Evolutionary conservation across 345 rosid genomes (phyloP), one percentile per base, ranked within the genome.

Genomic region (Brassica cretica): DNA sequence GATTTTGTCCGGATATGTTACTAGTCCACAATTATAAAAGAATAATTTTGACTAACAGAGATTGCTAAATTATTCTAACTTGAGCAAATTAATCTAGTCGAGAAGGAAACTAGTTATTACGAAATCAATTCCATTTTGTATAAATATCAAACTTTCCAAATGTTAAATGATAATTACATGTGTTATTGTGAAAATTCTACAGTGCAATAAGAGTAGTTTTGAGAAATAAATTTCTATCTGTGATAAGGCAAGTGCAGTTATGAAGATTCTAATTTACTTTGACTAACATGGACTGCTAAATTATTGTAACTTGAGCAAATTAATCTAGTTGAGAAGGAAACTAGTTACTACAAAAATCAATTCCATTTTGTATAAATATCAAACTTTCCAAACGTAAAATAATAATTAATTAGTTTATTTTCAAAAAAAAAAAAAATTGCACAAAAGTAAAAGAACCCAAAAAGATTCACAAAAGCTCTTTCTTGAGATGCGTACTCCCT

Each of bases 1-100:
- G 44, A 63, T 16, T 70, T 64, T 70, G 66, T 77, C 70, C 56
- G 74, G 37, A 18, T 19, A 30, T 76, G 68, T 56, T 75, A 75
- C 67, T 46, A 76, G 70, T 76, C 80, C 76, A 56, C 81, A 27
- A 27, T 27, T 27, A 27, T 27, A 3, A 27, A 27, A 27, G 30
- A 27, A 27, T 27, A 27, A 27, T 27, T 27, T 58, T 21, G 60
- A 55, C 1, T 51, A 51, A n/a, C 18, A 55, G 60, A 55, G 24
- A 41, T 41, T 41, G 49, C n/a, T 41, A 41, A 16, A 55, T 16
- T 55, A 55, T 55, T 16, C 0, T 16, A 6, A 55, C 5, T 56
- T 18, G 10, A 58, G 14, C 29, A 19, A 19, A 18, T 56, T 8
- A 56, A 56, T 18, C 9, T 18, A 56, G 61, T 56, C 8, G 29